Evolutionary conservation across 768 basidiomycete genomes (phyloP).

Genomic region (Agrocybe praecox): DNA sequence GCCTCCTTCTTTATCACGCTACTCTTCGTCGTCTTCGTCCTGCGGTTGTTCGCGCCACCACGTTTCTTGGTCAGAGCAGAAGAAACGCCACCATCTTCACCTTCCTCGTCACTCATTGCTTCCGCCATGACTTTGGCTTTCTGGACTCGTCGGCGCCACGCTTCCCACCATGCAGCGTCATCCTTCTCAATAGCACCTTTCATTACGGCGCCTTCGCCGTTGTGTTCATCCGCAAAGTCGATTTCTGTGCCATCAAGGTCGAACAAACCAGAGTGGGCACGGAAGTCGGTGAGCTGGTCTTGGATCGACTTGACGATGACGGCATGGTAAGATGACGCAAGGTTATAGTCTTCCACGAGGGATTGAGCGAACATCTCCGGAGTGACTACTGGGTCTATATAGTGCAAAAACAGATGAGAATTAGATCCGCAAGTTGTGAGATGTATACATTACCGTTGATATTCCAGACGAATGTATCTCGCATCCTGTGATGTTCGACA

Average conservation of each 20-base stretch:
- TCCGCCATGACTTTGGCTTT: slow-evolving; percentile 19
- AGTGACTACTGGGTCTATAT: slow-evolving; percentile 81
- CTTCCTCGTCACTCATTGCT: slow-evolving; percentile 28
- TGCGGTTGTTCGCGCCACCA: too few relatives aligned
- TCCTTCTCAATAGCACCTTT: slow-evolving; percentile 52
- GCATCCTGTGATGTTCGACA: slow-evolving; percentile 90
- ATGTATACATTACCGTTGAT: slow-evolving; percentile 73
- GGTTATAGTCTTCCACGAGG: slow-evolving; percentile 87
- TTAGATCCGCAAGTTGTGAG: background rate
- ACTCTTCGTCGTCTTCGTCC: slow-evolving; percentile 17
- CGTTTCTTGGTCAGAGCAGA: background rate
- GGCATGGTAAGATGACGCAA: slow-evolving; percentile 64
- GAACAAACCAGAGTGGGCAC: slow-evolving; percentile 61
- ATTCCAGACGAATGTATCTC: slow-evolving; percentile 98
- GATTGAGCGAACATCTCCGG: slow-evolving; percentile 90
- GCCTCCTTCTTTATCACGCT: slow-evolving; percentile 9
- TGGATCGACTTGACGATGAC: slow-evolving; percentile 83
- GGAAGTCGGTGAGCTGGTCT: slow-evolving; percentile 84
- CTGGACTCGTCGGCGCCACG: slow-evolving; percentile 63
- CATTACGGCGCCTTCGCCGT: slow-evolving; percentile 44
- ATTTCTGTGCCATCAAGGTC: slow-evolving; percentile 46
- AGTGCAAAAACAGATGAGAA: background rate
- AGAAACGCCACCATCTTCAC: slow-evolving; percentile 6
- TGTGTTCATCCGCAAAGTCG: background rate
- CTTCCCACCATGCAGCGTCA: slow-evolving; percentile 66